A percentile compares a stretch with the other conserved stretches of the same genome.
These are phyloP conservation scores for Chytriomyces confervae DNA, from an alignment of 192 early-diverging fungal species.

Conservation along the genomic window DNA sequence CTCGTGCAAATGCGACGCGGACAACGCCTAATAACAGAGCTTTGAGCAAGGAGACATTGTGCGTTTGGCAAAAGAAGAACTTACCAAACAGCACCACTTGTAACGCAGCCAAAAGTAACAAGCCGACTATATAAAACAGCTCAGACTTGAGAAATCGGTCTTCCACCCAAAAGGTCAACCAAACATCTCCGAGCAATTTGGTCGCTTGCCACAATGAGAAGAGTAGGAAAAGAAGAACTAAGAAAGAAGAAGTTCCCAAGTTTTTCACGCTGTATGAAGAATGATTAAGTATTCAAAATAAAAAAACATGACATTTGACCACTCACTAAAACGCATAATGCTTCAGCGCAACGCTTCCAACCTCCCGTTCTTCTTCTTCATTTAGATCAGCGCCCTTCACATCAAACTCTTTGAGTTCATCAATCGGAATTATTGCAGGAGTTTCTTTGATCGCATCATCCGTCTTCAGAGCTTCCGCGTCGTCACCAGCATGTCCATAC, in stretches of 20 bases:
- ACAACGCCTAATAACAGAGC: background rate
- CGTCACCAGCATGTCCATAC: constrained; percentile 64
- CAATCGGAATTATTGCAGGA: background rate
- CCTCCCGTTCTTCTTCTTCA: constrained; percentile 4
- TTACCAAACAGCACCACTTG: constrained; percentile 5
- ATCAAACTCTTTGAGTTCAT: background rate
- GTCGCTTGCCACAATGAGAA: constrained; percentile 17
- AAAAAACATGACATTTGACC: background rate
- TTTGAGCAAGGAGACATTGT: background rate
- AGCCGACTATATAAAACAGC: background rate
- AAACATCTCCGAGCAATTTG: background rate
- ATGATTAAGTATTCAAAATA: background rate
- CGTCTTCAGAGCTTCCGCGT: constrained; percentile 44
- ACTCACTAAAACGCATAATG: constrained; percentile 13
- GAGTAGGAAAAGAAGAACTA: background rate
- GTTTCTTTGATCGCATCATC: background rate
- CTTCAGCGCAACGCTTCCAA: constrained; percentile 4
- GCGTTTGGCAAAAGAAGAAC: background rate
- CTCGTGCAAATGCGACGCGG: background rate
- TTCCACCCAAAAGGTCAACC: constrained; percentile 19
- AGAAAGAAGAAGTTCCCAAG: constrained; percentile 2
- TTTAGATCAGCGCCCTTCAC: background rate
- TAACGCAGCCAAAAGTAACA: background rate
- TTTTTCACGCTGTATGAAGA: constrained; percentile 8
- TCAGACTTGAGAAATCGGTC: background rate